Percentiles rank a stretch among this genome's conserved stretches.
phyloP scores from a whole-genome alignment of 2,329 filamentous ascomycete species.

The Byssochlamys sp. region DNA sequence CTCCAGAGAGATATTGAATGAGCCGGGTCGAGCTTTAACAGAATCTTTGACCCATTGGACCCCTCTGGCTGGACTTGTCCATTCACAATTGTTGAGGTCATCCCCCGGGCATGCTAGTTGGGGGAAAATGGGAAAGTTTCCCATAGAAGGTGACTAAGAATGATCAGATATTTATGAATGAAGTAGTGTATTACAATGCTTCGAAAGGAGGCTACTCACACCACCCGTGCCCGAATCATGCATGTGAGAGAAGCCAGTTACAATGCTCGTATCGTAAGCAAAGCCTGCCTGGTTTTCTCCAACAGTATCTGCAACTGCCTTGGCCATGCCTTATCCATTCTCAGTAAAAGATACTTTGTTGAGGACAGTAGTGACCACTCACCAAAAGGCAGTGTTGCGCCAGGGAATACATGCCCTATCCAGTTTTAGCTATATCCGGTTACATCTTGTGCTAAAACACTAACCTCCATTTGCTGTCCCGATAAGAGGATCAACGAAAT shows the following conservation, averaged over 20 bases:
- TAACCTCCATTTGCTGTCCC: slow-evolving; percentile 44
- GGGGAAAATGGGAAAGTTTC: slow-evolving; percentile 64
- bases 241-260: slow-evolving; percentile 46
- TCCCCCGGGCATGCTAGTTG: slow-evolving; percentile 53
- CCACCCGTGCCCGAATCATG: slow-evolving; percentile 46
- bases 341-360: background rate
- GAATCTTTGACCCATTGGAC: slow-evolving; percentile 40
- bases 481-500: slow-evolving; percentile 44
- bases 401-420: slow-evolving; percentile 48
- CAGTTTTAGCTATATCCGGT: background rate
- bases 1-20: slow-evolving; percentile 53
- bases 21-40: slow-evolving; percentile 53
- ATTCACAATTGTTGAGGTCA: slow-evolving; percentile 54
- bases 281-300: slow-evolving; percentile 50
- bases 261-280: slow-evolving; percentile 40
- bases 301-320: slow-evolving; percentile 46
- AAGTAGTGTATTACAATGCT: slow-evolving; percentile 1
- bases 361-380: slow-evolving; percentile 7
- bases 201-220: slow-evolving; percentile 15
- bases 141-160: slow-evolving; percentile 49
- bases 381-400: slow-evolving; percentile 47
- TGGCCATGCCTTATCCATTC: slow-evolving; percentile 38
- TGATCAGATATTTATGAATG: slow-evolving; percentile 3
- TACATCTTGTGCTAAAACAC: background rate
- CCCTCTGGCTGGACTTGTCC: slow-evolving; percentile 45